A percentile compares a stretch with the other conserved stretches of the same genome.
Evolutionary conservation across 257 asterid species (phyloP).

Genomic region (Echites panduratus): DNA sequence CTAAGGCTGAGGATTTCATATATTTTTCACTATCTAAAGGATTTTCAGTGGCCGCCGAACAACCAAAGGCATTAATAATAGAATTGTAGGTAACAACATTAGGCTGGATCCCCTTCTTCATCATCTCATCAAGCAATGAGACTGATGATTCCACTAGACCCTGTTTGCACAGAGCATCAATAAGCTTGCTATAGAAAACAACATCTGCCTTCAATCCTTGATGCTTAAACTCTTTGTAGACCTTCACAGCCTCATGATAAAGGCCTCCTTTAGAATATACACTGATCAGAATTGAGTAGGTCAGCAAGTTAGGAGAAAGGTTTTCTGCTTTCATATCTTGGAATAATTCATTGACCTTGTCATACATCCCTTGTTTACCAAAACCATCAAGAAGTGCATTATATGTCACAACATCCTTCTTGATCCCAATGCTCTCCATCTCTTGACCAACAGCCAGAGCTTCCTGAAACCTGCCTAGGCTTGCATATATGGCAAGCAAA

Average conservation of each 20-base stretch:
- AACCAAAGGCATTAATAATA: slow-evolving; percentile 85
- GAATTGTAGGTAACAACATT: slow-evolving; percentile 95
- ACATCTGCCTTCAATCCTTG: slow-evolving; percentile 89
- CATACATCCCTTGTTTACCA: slow-evolving; percentile 80
- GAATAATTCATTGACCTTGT: slow-evolving; percentile 67
- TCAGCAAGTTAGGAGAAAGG: slow-evolving; percentile 68
- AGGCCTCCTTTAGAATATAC: slow-evolving; percentile 79
- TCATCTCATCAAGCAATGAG: slow-evolving; percentile 80
- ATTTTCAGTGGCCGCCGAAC: slow-evolving; percentile 31
- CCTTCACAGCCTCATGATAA: slow-evolving; percentile 58
- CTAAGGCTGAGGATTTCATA: slow-evolving; percentile 27
- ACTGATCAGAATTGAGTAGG: slow-evolving; percentile 78
- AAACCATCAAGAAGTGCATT: slow-evolving; percentile 87
- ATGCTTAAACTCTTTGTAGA: slow-evolving; percentile 60
- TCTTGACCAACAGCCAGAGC: slow-evolving; percentile 72
- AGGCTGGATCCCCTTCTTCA: slow-evolving; percentile 82
- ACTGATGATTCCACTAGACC: slow-evolving; percentile 80
- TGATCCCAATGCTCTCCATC: slow-evolving; percentile 87
- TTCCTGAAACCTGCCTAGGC: slow-evolving; percentile 82
- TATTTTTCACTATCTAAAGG: slow-evolving; percentile 23
- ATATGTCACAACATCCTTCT: slow-evolving; percentile 88
- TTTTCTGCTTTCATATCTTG: slow-evolving; percentile 60
- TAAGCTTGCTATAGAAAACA: slow-evolving; percentile 85
- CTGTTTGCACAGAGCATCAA: slow-evolving; percentile 86
- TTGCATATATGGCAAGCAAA: slow-evolving; percentile 70